A percentile compares a stretch with the other conserved stretches of the same genome.
These are phyloP conservation scores for Psilocybe azurescens DNA, from an alignment of 768 basidiomycete species.

Conservation along the genomic window DNA sequence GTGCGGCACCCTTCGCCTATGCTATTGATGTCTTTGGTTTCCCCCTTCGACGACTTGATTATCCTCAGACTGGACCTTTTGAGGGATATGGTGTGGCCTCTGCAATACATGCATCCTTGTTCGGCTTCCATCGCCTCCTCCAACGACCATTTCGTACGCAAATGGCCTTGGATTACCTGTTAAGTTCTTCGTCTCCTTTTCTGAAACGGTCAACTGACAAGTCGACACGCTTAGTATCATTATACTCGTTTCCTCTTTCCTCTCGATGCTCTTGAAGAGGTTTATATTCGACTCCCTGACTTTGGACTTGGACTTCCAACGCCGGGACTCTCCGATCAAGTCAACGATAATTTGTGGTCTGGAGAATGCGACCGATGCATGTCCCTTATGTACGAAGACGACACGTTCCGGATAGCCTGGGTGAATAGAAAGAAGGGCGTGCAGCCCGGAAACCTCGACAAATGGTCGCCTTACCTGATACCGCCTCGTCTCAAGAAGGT, in stretches of 20 bases:
- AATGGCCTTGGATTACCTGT: conserved; percentile 42
- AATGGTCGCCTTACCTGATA: conserved; percentile 5
- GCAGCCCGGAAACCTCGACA: not conserved
- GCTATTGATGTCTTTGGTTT: conserved; percentile 26
- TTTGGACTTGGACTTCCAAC: conserved; percentile 24
- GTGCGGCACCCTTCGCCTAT: conserved; percentile 37
- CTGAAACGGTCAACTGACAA: not conserved
- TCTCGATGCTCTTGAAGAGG: conserved; percentile 31
- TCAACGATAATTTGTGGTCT: conserved; percentile 33
- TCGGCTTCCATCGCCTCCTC: conserved; percentile 29
- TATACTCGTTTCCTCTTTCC: conserved; percentile 33
- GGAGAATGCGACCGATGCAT: conserved; percentile 45
- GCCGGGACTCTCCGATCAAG: conserved; percentile 18
- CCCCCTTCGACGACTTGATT: conserved; percentile 28
- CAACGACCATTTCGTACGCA: conserved; percentile 32
- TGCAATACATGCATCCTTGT: conserved; percentile 37
- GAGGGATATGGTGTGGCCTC: conserved; percentile 39
- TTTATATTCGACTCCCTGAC: conserved; percentile 36
- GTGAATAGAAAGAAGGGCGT: conserved; percentile 34
- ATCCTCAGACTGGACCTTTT: conserved; percentile 30
- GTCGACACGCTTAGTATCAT: conserved; percentile 30
- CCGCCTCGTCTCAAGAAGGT: conserved; percentile 20
- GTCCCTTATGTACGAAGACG: conserved; percentile 38
- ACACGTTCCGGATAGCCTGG: conserved; percentile 33
- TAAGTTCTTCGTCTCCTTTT: conserved; percentile 12